Base-by-base conservation (phyloP, 140 eudicot species). In the Senecio squalidus region DNA sequence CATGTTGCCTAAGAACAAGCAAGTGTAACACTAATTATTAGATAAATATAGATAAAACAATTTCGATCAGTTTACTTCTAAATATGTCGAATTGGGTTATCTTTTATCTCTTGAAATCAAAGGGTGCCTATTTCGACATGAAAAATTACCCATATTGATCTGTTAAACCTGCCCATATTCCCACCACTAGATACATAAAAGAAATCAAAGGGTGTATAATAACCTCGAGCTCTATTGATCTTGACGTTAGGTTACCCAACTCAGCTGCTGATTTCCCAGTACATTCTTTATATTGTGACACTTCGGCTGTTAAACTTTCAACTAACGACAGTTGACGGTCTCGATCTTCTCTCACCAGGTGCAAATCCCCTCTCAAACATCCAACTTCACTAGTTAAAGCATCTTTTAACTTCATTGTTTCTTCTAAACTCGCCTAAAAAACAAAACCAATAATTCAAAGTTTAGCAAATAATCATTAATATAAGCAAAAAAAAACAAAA, bases 331-430 rank as follows among this genome's bases (percentile, higher is more conserved):
- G 54, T 18, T 75, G 95, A 8, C 83, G 79, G 28, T 87, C 99
- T 25, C 99, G 89, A 33, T 93, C 99, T 24, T 84, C 96, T 64
- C 88, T 84, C 34, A 78, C 92, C 66, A 75, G 82, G 48, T 82
- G 89, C 76, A 93, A 40, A 62, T 93, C 96, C 55, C 68, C 88
- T 57, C 94, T 80, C 69, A 93, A 67, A 62, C 90, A 68, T 18
- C 75, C 77, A 7, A 76, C 79, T 69, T 93, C 99, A 54, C 21
- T 84, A 29, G 45, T 57, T 59, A 93, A 59, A 22, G 78, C 76
- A 62, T 93, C 99, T 70, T 88, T 93, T 64, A 82, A 83, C 74
- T 75, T 82, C 48, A 64, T 24, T 6, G 78, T 65, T 48, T 84
- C 99, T 55, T 82, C 90, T 79, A 81, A 86, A 29, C 79, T 77